Base-by-base conservation (phyloP, 2,329 filamentous ascomycete genomes). In the Rosellinia necatrix region DNA sequence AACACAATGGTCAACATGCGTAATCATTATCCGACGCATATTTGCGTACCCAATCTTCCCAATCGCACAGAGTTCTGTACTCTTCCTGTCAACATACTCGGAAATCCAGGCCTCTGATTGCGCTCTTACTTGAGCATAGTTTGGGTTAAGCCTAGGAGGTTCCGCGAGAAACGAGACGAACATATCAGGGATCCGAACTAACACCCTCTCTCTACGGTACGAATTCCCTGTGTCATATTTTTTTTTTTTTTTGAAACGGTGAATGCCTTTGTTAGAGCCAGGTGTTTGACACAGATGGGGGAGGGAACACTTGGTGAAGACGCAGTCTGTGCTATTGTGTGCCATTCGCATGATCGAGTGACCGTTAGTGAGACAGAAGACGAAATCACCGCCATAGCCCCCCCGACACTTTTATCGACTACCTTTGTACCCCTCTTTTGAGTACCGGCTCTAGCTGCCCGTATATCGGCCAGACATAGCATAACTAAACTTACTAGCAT, bases 151-250 rank as follows among this genome's bases (percentile, higher is more conserved):
- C 25, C 47, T 48, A 1, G 56, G 56, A 7, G 47, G 25, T 7
- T 59, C 56, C n/a, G 56, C 47, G 4, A 59, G 41, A 24, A 56
- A 51, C 8, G 56, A 59, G 15, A 56, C 47, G n/a, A 56, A 59
- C 41, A 59, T 30, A 49, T 52, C 25, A 1, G 52, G 47, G 21
- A 56, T 59, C 3, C 24, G 40, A 29, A 56, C 52, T 6, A 27
- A 30, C 6, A 43, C 41, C 17, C 22, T 22, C 43, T 57, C 54
- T 17, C 29, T 7, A 12, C 2, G n/a, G n/a, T 13, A 32, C 12
- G 4, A 34, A n/a, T 44, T 13, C 3, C 5, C 27, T 44, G 38
- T 1, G 24, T 9, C 52, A 49, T 55, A n/a, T n/a, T n/a, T n/a
- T n/a, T n/a, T n/a, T n/a, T n/a, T n/a, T n/a, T n/a, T n/a, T n/a